A percentile compares a stretch with the other conserved stretches of the same genome.
These are phyloP conservation scores for Saccharum officinarum DNA, from an alignment of 176 grass and related monocot species.

Conservation along the genomic window DNA sequence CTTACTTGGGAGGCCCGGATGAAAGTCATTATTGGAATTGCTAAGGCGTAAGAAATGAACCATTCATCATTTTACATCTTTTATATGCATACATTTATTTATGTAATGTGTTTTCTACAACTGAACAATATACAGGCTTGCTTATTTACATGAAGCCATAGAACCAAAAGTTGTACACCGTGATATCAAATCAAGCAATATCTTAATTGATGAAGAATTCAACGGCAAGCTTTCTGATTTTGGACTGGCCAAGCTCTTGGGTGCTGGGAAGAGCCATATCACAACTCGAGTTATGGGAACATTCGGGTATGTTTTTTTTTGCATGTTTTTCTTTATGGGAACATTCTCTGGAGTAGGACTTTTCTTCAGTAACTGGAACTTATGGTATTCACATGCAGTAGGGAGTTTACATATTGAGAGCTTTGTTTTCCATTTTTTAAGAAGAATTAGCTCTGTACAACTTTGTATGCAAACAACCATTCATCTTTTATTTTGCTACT, in stretches of 20 bases:
- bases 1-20: constrained; percentile 86
- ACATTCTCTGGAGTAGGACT: background rate
- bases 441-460: background rate
- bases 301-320: constrained; percentile 58
- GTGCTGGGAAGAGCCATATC: constrained; percentile 86
- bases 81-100: background rate
- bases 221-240: constrained; percentile 92
- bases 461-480: background rate
- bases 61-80: constrained; percentile 1
- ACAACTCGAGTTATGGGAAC: constrained; percentile 90
- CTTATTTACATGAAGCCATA: constrained; percentile 90
- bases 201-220: constrained; percentile 88
- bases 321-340: background rate
- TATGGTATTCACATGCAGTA: background rate
- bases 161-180: constrained; percentile 95
- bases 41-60: constrained; percentile 67
- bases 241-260: constrained; percentile 79
- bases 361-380: background rate
- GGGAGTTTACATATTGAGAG: background rate
- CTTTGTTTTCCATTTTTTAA: background rate
- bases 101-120: constrained; percentile 12
- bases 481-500: background rate
- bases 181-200: constrained; percentile 93
- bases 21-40: constrained; percentile 76
- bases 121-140: constrained; percentile 52